Conservation (phyloP, 2,329 filamentous ascomycete species). For the Beauveria asiatica region DNA sequence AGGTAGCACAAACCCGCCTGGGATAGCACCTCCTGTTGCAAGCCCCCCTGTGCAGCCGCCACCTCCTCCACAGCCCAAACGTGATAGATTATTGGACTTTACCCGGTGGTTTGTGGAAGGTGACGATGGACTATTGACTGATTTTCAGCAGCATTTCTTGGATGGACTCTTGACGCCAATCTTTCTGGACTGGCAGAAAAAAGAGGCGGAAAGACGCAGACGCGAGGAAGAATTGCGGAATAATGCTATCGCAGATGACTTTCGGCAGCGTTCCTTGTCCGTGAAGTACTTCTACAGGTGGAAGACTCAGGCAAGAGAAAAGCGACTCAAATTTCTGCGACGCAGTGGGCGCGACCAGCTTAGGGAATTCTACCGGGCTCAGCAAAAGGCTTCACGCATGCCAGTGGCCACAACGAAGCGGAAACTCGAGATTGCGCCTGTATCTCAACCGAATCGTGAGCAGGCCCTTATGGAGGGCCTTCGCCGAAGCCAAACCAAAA, state of each 20-base stretch:
- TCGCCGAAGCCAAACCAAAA: not conserved
- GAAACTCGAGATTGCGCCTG: conserved; percentile 16
- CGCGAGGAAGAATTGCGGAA: conserved; percentile 41
- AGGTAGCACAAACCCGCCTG: not conserved
- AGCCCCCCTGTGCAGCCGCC: conserved; percentile 10
- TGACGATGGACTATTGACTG: conserved; percentile 43
- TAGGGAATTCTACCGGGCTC: conserved; percentile 35
- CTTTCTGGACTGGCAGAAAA: conserved; percentile 31
- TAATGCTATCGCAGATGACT: conserved; percentile 38
- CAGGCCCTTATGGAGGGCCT: conserved; percentile 9
- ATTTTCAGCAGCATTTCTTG: conserved; percentile 39
- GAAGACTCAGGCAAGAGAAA: conserved; percentile 40
- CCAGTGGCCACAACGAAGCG: not conserved
- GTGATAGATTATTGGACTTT: conserved; percentile 40
- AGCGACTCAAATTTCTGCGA: conserved; percentile 41
- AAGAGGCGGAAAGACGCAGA: conserved; percentile 32
- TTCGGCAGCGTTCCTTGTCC: conserved; percentile 39
- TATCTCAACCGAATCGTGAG: not conserved
- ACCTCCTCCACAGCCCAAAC: conserved; percentile 14
- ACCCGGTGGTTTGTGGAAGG: conserved; percentile 46
- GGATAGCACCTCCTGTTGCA: not conserved
- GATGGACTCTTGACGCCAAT: conserved; percentile 35
- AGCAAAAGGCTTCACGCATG: conserved; percentile 20
- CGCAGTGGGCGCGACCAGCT: conserved; percentile 43
- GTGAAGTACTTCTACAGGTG: conserved; percentile 51